These are phyloP conservation scores for Eutypella sp. DNA, from an alignment of 2,329 filamentous ascomycete genomes.

Conservation along the genomic window DNA sequence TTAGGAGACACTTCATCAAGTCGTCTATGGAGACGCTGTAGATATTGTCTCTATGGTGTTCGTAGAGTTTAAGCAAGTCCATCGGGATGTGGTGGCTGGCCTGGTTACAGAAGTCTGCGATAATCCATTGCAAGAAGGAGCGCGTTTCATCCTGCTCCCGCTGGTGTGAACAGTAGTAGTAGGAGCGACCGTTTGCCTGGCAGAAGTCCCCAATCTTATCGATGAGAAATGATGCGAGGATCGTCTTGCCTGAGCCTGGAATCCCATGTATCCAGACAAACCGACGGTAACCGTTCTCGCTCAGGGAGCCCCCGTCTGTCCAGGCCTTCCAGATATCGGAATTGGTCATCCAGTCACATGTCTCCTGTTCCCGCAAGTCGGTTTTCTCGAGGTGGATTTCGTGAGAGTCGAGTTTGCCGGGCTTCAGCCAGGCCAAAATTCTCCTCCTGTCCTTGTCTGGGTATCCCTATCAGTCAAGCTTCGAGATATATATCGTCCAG, in stretches of 20 bases:
- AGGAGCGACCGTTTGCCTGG: slow-evolving; percentile 13
- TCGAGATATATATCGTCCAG: too few relatives aligned
- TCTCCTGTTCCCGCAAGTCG: slow-evolving; percentile 4
- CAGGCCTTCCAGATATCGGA: slow-evolving; percentile 3
- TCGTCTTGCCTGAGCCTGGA: slow-evolving; percentile 24
- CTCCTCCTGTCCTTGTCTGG: not conserved
- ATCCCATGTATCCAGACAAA: slow-evolving; percentile 16
- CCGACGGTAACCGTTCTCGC: not conserved
- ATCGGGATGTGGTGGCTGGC: slow-evolving; percentile 10
- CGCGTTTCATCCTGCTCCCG: slow-evolving; percentile 22
- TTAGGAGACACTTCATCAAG: slow-evolving; percentile 15
- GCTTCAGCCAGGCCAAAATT: slow-evolving; percentile 1
- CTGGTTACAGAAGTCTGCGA: slow-evolving; percentile 20
- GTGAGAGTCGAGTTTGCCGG: not conserved
- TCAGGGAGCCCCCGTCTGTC: not conserved
- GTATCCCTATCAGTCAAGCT: not conserved
- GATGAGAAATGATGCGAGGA: slow-evolving; percentile 24
- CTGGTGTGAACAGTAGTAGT: slow-evolving; percentile 27
- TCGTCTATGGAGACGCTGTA: slow-evolving; percentile 8
- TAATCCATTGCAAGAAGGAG: slow-evolving; percentile 20
- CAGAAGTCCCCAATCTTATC: slow-evolving; percentile 13
- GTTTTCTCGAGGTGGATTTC: slow-evolving; percentile 4
- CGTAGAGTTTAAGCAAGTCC: slow-evolving; percentile 9
- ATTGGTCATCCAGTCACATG: slow-evolving; percentile 8
- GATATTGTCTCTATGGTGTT: not conserved